Conservation (phyloP, 2,329 filamentous ascomycete species). For the Aspergillus sp. region DNA sequence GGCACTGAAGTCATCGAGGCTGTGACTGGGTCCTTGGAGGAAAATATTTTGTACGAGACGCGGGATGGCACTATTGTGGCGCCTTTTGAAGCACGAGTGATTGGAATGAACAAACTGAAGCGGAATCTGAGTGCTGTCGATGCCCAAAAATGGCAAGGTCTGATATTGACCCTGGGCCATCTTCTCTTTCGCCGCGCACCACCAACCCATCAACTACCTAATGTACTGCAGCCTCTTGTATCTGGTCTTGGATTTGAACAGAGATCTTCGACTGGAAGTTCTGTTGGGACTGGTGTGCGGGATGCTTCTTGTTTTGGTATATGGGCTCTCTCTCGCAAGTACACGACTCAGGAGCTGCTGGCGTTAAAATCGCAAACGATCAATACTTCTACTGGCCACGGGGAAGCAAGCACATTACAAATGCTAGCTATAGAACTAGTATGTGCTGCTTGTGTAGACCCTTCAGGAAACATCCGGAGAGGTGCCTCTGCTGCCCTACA, state of each 20-base stretch:
- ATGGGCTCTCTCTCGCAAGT: constrained; percentile 86
- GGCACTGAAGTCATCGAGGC: constrained; percentile 82
- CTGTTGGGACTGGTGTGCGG: constrained; percentile 81
- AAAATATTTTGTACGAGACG: constrained; percentile 57
- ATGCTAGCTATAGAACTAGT: constrained; percentile 76
- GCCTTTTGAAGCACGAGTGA: constrained; percentile 24
- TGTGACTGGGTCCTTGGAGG: constrained; percentile 64
- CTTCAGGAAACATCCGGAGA: constrained; percentile 86
- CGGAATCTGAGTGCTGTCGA: constrained; percentile 69
- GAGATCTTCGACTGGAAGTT: constrained; percentile 75
- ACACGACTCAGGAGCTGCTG: constrained; percentile 72
- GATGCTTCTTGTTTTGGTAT: constrained; percentile 96
- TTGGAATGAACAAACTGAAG: constrained; percentile 37
- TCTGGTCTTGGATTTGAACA: constrained; percentile 86
- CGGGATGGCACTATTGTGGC: constrained; percentile 36
- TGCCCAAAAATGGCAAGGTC: constrained; percentile 82
- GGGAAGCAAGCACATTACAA: constrained; percentile 57
- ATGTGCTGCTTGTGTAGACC: constrained; percentile 76
- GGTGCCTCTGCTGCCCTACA: constrained; percentile 91
- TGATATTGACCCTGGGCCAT: constrained; percentile 83
- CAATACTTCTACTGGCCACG: constrained; percentile 21
- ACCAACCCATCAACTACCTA: constrained; percentile 62
- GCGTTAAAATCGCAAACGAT: constrained; percentile 46
- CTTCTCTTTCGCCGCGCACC: constrained; percentile 80
- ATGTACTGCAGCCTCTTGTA: constrained; percentile 72